Conservation (phyloP, 305 asterid genomes). For the Fraxinus albicans region DNA sequence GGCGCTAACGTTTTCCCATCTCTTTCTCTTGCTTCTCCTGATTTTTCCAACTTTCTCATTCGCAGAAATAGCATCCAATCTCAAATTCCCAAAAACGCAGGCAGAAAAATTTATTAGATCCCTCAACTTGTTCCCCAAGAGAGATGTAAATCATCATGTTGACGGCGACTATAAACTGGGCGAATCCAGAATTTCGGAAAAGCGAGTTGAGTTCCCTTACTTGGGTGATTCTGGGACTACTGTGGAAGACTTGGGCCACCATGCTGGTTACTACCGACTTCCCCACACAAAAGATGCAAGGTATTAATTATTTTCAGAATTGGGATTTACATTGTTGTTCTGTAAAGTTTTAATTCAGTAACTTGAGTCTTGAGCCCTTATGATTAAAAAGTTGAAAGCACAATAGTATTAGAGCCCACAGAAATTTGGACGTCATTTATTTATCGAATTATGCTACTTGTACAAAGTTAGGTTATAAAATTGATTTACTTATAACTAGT, state of each 20-base stretch:
- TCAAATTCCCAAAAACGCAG: constrained; percentile 17
- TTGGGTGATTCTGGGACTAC: constrained; percentile 28
- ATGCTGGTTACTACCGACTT: constrained; percentile 33
- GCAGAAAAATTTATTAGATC: constrained; percentile 32
- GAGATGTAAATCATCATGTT: constrained; percentile 13
- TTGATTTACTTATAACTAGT: too few species aligned
- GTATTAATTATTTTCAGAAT: background rate
- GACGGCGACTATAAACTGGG: background rate
- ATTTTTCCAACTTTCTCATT: constrained; percentile 17
- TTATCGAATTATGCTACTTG: too few species aligned
- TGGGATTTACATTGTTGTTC: background rate
- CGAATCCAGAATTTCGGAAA: constrained; percentile 28
- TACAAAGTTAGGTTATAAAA: too few species aligned
- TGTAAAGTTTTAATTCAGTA: background rate
- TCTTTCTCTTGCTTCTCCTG: constrained; percentile 13
- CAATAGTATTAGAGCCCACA: background rate
- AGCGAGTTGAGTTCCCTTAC: constrained; percentile 22
- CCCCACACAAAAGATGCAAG: constrained; percentile 24
- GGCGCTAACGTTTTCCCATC: background rate
- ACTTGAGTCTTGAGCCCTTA: background rate
- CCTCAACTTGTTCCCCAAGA: constrained; percentile 43
- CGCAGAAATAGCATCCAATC: background rate
- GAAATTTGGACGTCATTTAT: too few species aligned
- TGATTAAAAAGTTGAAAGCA: background rate
- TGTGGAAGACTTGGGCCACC: constrained; percentile 23